A percentile compares a stretch with the other conserved stretches of the same genome.
These are phyloP conservation scores for Vitis amurensis DNA, from an alignment of 164 flowering plant species.

Conservation along the genomic window DNA sequence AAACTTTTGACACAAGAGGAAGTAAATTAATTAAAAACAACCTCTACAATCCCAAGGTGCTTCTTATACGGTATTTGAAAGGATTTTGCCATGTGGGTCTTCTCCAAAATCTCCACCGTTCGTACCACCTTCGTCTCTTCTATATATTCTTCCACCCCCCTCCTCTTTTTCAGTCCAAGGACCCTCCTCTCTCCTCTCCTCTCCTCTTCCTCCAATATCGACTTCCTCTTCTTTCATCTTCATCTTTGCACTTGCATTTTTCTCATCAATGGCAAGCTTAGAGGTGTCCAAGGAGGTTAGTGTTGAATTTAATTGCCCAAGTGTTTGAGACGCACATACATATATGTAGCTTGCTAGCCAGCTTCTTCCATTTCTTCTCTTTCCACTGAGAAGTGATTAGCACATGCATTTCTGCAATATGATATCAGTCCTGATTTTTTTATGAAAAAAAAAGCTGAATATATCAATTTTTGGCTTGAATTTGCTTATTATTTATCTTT, in stretches of 20 bases:
- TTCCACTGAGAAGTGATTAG: not conserved
- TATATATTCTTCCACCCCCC: slow-evolving; percentile 35
- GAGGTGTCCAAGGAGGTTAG: slow-evolving; percentile 47
- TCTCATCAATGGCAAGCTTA: slow-evolving; percentile 45
- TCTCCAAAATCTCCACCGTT: slow-evolving; percentile 45
- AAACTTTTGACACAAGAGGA: not conserved
- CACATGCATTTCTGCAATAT: too few relatives aligned
- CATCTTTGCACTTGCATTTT: not conserved
- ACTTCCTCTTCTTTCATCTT: not conserved
- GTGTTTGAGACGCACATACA: too few relatives aligned
- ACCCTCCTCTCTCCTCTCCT: not conserved
- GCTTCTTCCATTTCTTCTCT: not conserved
- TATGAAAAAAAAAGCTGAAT: too few relatives aligned
- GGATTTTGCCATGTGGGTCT: slow-evolving; percentile 20
- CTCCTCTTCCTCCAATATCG: slow-evolving; percentile 6
- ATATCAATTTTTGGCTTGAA: too few relatives aligned
- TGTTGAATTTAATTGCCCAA: not conserved
- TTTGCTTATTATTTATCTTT: not conserved
- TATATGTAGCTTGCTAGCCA: too few relatives aligned
- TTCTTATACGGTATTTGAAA: not conserved
- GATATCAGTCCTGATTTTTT: too few relatives aligned
- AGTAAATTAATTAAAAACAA: not conserved
- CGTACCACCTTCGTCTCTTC: slow-evolving; percentile 23
- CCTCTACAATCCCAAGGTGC: not conserved
- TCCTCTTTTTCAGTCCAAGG: slow-evolving; percentile 1